Conservation (phyloP, 2,329 filamentous ascomycete genomes). For the Aureobasidium pullulans region DNA sequence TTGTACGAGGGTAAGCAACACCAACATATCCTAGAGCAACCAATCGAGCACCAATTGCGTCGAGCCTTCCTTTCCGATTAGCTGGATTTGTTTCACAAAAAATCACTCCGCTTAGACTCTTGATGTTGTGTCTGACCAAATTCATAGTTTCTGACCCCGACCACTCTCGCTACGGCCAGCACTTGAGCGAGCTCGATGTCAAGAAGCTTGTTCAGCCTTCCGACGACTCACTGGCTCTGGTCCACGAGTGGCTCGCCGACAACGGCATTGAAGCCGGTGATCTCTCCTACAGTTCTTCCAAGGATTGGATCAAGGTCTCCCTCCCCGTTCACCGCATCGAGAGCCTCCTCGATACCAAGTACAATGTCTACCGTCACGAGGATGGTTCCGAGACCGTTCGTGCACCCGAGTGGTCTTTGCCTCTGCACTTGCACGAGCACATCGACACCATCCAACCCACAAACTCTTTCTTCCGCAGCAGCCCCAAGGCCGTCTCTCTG, state of each 20-base stretch:
- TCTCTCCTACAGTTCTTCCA: slow-evolving; percentile 43
- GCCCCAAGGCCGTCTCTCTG: slow-evolving; percentile 19
- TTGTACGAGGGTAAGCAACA: slow-evolving; percentile 41
- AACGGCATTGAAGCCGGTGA: slow-evolving; percentile 41
- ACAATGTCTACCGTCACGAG: slow-evolving; percentile 43
- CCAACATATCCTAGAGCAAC: not conserved
- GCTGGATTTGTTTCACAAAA: not conserved
- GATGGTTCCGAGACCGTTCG: slow-evolving; percentile 48
- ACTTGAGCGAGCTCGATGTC: slow-evolving; percentile 46
- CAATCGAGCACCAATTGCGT: too few relatives aligned
- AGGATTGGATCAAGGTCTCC: slow-evolving; percentile 50
- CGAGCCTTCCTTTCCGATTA: not conserved
- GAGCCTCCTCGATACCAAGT: slow-evolving; percentile 46
- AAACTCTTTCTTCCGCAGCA: slow-evolving; percentile 49
- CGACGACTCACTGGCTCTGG: slow-evolving; percentile 43
- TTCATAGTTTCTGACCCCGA: slow-evolving; percentile 44
- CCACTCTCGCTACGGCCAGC: slow-evolving; percentile 47
- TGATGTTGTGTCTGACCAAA: not conserved
- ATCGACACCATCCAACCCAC: slow-evolving; percentile 56
- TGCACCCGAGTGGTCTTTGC: slow-evolving; percentile 52
- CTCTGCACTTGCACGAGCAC: slow-evolving; percentile 49
- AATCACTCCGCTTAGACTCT: not conserved
- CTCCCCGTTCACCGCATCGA: slow-evolving; percentile 47
- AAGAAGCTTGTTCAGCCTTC: slow-evolving; percentile 47
- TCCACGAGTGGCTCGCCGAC: slow-evolving; percentile 50